These are phyloP conservation scores for Nothophaeocryptopus gaeumannii DNA, from an alignment of 2,329 filamentous ascomycete species.

Conservation along the genomic window DNA sequence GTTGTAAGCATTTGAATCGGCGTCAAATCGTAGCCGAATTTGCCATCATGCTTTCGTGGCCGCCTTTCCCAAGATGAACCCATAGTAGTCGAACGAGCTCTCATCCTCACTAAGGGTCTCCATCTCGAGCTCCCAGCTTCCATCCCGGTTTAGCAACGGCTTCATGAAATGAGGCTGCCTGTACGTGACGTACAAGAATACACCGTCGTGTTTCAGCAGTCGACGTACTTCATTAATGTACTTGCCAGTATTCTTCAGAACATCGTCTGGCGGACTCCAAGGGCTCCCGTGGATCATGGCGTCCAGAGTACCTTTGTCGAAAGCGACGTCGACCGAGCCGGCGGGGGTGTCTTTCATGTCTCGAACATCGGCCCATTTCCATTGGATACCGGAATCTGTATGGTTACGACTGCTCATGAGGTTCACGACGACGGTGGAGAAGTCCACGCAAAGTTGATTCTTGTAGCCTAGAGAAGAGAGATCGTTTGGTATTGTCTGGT, in stretches of 20 bases:
- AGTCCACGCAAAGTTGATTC: constrained; percentile 56
- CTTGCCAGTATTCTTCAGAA: constrained; percentile 25
- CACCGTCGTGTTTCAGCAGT: constrained; percentile 30
- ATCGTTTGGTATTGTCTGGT: constrained; percentile 52
- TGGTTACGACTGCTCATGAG: constrained; percentile 50
- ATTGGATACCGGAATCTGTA: constrained; percentile 44
- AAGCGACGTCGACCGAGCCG: constrained; percentile 52
- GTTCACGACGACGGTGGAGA: constrained; percentile 54
- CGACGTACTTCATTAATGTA: constrained; percentile 28
- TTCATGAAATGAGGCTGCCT: constrained; percentile 56
- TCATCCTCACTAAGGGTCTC: constrained; percentile 40
- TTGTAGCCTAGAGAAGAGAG: constrained; percentile 47
- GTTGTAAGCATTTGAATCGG: constrained; percentile 15
- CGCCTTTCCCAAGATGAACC: constrained; percentile 42
- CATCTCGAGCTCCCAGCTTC: constrained; percentile 46
- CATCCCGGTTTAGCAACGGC: constrained; percentile 45
- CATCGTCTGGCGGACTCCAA: constrained; percentile 33
- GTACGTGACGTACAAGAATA: constrained; percentile 44
- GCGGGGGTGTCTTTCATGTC: constrained; percentile 45
- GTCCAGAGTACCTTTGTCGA: constrained; percentile 41
- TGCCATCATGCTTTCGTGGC: too few relatives aligned
- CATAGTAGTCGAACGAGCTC: constrained; percentile 51
- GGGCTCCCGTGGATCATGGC: constrained; percentile 35
- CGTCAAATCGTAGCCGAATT: too few relatives aligned
- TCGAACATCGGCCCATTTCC: constrained; percentile 53